Percentiles rank a stretch among this genome's conserved stretches.
phyloP scores from a whole-genome alignment of 1,139 yeast species.

The Geotrichum histeridarum region DNA sequence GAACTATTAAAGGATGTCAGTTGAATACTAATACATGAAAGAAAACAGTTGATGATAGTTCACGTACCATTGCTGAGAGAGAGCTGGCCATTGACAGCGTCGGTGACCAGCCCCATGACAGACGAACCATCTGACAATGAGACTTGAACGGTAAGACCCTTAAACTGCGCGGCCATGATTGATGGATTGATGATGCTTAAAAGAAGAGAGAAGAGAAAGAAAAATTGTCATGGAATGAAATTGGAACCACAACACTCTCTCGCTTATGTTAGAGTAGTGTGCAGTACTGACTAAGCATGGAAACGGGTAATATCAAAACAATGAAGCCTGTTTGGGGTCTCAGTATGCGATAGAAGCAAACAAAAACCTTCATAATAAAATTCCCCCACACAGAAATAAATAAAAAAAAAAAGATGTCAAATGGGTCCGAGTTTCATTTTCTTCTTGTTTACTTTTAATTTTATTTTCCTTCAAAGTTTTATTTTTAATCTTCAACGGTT shows the following conservation, averaged over 20 bases:
- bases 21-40: background rate
- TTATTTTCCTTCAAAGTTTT: background rate
- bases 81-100: conserved; percentile 32
- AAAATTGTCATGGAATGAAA: background rate
- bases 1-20: conserved; percentile 20
- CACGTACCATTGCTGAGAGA: conserved; percentile 25
- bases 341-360: no score
- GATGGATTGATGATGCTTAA: background rate
- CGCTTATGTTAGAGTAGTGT: background rate
- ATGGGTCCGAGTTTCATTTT: background rate
- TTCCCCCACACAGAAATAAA: background rate
- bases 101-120: conserved; percentile 33
- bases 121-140: conserved; percentile 28
- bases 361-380: no score
- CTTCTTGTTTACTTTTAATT: background rate
- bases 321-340: no score
- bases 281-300: no score
- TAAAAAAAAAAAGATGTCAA: no score
- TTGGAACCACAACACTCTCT: background rate
- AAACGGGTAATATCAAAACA: no score
- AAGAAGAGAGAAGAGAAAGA: background rate
- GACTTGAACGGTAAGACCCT: conserved; percentile 31
- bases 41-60: conserved; percentile 8
- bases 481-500: background rate
- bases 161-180: conserved; percentile 28